These are phyloP conservation scores for Fistulifera pelliculosa DNA, from an alignment of 108 stramenopile genomes.

Conservation along the genomic window DNA sequence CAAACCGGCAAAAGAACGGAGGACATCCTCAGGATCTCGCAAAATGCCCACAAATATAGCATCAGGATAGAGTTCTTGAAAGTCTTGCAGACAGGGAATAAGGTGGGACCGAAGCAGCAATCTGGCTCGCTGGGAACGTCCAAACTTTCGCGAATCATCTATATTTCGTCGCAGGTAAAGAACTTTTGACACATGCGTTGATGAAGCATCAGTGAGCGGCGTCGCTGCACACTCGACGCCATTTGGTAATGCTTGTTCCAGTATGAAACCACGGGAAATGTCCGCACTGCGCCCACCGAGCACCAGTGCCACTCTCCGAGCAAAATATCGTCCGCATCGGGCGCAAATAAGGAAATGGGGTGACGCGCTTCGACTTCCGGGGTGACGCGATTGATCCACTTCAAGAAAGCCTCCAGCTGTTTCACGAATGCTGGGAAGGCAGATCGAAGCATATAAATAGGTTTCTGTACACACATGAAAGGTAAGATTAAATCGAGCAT, in stretches of 20 bases:
- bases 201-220: no score
- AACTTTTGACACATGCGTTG: no score
- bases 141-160: no score
- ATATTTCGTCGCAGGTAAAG: no score
- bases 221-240: no score
- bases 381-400: neutral
- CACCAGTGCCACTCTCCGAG: neutral
- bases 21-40: no score
- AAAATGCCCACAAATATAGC: no score
- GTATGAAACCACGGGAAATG: neutral
- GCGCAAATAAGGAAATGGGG: neutral
- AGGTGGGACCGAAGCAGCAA: no score
- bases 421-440: neutral
- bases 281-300: neutral
- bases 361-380: neutral
- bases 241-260: neutral
- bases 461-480: neutral
- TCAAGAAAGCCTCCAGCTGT: neutral
- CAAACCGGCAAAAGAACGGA: no score
- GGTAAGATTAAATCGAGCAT: neutral
- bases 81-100: no score
- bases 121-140: no score
- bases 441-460: neutral
- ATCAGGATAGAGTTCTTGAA: no score
- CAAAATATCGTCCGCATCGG: conserved; percentile 1